phyloP scores from a whole-genome alignment of 495 filamentous ascomycete species.

The Annulohypoxylon bovei region DNA sequence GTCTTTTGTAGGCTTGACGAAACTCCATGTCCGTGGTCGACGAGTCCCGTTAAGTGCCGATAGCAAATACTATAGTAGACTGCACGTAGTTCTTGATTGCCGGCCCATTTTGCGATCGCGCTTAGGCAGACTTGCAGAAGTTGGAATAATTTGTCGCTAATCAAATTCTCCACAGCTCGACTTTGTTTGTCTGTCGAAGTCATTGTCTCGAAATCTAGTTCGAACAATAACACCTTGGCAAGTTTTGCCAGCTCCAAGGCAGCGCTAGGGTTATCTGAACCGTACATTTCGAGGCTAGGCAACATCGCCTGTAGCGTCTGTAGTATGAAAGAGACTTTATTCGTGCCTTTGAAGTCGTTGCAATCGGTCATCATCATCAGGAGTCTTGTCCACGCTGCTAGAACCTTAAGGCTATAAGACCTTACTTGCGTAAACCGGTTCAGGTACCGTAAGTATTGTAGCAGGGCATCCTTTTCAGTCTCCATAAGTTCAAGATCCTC shows the following conservation, averaged over 20 bases:
- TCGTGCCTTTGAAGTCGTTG: constrained; percentile 74
- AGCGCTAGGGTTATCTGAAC: constrained; percentile 69
- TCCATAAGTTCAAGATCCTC: constrained; percentile 66
- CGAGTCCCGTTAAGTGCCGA: constrained; percentile 79
- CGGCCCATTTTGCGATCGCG: constrained; percentile 75
- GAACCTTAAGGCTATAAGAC: constrained; percentile 67
- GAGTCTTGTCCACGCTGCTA: constrained; percentile 84
- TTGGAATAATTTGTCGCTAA: constrained; percentile 89
- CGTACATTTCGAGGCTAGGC: constrained; percentile 81
- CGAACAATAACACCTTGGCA: constrained; percentile 77
- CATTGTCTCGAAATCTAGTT: constrained; percentile 67
- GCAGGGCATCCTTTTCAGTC: constrained; percentile 64
- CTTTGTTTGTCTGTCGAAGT: constrained; percentile 50
- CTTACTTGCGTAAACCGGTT: constrained; percentile 72
- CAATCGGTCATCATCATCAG: constrained; percentile 79
- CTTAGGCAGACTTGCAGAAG: constrained; percentile 85
- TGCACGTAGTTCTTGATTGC: constrained; percentile 76
- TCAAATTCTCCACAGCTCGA: constrained; percentile 71
- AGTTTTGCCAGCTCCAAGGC: constrained; percentile 79
- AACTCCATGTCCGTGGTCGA: constrained; percentile 57
- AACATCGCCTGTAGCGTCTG: constrained; percentile 85
- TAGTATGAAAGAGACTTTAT: constrained; percentile 77
- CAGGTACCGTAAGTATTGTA: constrained; percentile 66
- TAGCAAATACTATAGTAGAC: constrained; percentile 89
- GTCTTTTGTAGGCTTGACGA: constrained; percentile 68